Evolutionary conservation across 1,139 yeast genomes (phyloP).

Genomic region (Yamadazyma siamensis): DNA sequence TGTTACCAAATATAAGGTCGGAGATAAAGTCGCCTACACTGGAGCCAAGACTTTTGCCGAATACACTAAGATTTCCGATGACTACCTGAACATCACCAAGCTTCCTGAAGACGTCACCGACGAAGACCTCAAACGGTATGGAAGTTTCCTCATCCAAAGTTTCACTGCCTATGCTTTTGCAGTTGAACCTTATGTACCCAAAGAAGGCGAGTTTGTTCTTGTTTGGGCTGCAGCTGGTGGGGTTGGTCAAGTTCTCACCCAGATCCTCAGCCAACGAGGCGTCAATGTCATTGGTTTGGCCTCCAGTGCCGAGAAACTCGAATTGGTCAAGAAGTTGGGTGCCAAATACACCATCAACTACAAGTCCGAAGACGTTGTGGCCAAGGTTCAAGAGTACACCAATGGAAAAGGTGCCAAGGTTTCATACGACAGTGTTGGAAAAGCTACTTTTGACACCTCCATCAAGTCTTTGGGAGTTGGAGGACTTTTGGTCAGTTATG

Average conservation of each 20-base stretch:
- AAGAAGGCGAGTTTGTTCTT: slow-evolving; percentile 65
- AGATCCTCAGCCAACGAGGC: slow-evolving; percentile 58
- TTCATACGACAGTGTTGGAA: slow-evolving; percentile 79
- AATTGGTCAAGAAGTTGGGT: slow-evolving; percentile 61
- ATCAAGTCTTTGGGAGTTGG: slow-evolving; percentile 60
- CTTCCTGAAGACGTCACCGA: slow-evolving; percentile 47
- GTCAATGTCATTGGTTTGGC: slow-evolving; percentile 85
- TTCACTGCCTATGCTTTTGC: slow-evolving; percentile 74
- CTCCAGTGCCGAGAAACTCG: slow-evolving; percentile 65
- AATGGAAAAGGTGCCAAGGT: slow-evolving; percentile 69
- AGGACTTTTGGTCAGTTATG: slow-evolving; percentile 75
- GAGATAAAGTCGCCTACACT: slow-evolving; percentile 69
- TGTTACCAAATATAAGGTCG: slow-evolving; percentile 56
- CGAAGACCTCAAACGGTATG: slow-evolving; percentile 45
- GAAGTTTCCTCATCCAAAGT: slow-evolving; percentile 66
- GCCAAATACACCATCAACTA: slow-evolving; percentile 72
- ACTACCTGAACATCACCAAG: slow-evolving; percentile 34
- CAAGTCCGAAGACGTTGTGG: slow-evolving; percentile 51
- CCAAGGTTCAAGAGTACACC: slow-evolving; percentile 63
- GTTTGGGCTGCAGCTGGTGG: slow-evolving; percentile 97
- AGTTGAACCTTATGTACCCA: slow-evolving; percentile 61
- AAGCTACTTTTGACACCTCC: slow-evolving; percentile 68
- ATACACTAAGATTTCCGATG: slow-evolving; percentile 50
- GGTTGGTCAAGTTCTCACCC: slow-evolving; percentile 70
- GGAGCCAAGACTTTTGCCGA: slow-evolving; percentile 62